These are phyloP conservation scores for Aspergillus ellipticus DNA, from an alignment of 495 filamentous ascomycete species.

Conservation along the genomic window DNA sequence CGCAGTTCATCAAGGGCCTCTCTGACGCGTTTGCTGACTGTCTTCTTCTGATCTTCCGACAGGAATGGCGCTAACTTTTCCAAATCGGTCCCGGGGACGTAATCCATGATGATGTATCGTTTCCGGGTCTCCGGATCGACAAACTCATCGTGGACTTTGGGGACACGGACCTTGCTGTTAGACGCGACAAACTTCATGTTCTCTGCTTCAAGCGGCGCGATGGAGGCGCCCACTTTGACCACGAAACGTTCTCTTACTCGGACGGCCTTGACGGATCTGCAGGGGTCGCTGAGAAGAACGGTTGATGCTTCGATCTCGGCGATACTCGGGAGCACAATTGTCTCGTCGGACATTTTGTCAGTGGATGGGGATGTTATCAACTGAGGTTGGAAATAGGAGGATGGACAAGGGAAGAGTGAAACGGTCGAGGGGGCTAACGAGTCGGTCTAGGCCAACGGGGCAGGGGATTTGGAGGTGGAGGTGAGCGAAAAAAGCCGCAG, in stretches of 20 bases:
- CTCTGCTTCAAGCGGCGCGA: slow-evolving; percentile 17
- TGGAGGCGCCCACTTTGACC: slow-evolving; percentile 15
- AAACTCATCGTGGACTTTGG: slow-evolving; percentile 19
- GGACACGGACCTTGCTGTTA: slow-evolving; percentile 21
- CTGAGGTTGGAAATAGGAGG: too few species aligned
- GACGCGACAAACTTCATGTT: slow-evolving; percentile 21
- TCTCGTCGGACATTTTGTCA: too few species aligned
- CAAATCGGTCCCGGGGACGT: slow-evolving; percentile 13
- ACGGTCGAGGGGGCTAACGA: too few species aligned
- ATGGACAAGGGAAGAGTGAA: too few species aligned
- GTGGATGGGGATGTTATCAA: too few species aligned
- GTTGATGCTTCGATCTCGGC: slow-evolving; percentile 19
- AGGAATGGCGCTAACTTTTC: slow-evolving; percentile 12
- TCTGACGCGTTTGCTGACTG: slow-evolving; percentile 9
- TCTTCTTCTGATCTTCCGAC: slow-evolving; percentile 1
- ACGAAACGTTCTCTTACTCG: slow-evolving; percentile 16
- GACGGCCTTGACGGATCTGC: slow-evolving; percentile 16
- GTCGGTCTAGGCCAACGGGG: too few species aligned
- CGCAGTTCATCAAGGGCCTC: slow-evolving; percentile 12
- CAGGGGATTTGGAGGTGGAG: too few species aligned
- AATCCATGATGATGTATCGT: slow-evolving; percentile 23
- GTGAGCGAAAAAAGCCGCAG: too few species aligned
- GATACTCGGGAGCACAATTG: slow-evolving; percentile 16
- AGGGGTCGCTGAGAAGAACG: slow-evolving; percentile 12
- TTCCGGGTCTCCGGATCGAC: slow-evolving; percentile 13